These are phyloP conservation scores for Apophysomyces ossiformis DNA, from an alignment of 371 early-diverging fungal genomes.

Conservation along the genomic window DNA sequence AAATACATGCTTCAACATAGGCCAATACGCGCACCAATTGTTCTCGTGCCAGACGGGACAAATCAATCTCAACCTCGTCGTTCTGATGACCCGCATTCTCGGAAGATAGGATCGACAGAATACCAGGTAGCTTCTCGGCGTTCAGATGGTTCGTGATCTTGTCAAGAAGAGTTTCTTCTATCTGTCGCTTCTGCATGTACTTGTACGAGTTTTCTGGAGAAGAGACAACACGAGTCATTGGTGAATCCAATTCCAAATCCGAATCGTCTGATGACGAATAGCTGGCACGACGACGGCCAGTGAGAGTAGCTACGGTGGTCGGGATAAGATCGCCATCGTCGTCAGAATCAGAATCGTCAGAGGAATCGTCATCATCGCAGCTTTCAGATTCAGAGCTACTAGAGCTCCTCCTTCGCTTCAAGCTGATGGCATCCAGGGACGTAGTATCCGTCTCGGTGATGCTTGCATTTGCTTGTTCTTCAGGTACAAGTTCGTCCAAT, in stretches of 20 bases:
- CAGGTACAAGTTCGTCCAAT: conserved; percentile 14
- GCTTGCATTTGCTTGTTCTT: not conserved
- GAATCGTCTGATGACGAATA: conserved; percentile 40
- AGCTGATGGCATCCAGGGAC: not conserved
- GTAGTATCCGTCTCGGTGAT: not conserved
- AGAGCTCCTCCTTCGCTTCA: conserved; percentile 34
- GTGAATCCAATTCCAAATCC: conserved; percentile 41
- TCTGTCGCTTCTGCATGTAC: conserved; percentile 53
- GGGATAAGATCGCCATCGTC: conserved; percentile 32
- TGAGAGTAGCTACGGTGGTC: conserved; percentile 46
- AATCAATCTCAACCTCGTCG: conserved; percentile 51
- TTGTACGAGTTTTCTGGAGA: conserved; percentile 23
- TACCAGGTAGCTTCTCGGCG: conserved; percentile 52
- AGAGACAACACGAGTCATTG: conserved; percentile 24
- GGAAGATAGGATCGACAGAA: conserved; percentile 46
- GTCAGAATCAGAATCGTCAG: conserved; percentile 22
- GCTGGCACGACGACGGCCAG: conserved; percentile 26
- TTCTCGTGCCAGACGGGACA: conserved; percentile 53
- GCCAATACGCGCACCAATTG: conserved; percentile 43
- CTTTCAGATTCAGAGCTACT: conserved; percentile 24
- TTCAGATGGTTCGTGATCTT: conserved; percentile 49
- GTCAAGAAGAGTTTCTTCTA: conserved; percentile 49
- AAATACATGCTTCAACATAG: conserved; percentile 56
- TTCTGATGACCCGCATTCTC: conserved; percentile 36
- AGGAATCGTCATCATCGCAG: conserved; percentile 22